A percentile compares a stretch with the other conserved stretches of the same genome.
Evolutionary conservation across 805 yeast genomes (phyloP).

Genomic region (Teunomyces funiuensis): DNA sequence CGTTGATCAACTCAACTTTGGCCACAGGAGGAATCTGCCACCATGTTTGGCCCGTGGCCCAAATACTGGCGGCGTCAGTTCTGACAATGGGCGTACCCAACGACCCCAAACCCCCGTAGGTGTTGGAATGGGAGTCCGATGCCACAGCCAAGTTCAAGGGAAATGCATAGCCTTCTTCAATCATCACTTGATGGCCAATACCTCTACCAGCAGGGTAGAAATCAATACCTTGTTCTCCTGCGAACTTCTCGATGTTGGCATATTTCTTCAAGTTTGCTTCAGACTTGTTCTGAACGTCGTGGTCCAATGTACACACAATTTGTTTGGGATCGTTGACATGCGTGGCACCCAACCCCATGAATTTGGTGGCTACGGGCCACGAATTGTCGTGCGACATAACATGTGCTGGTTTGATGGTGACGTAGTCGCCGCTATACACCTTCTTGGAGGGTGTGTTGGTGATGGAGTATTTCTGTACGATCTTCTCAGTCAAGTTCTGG

Average conservation of each 20-base stretch:
- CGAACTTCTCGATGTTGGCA: constrained; percentile 83
- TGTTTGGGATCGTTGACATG: constrained; percentile 82
- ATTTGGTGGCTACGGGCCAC: constrained; percentile 98
- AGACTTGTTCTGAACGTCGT: constrained; percentile 92
- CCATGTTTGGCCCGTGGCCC: constrained; percentile 99
- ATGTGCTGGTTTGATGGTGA: constrained; percentile 90
- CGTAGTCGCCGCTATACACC: constrained; percentile 91
- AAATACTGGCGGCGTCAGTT: constrained; percentile 97
- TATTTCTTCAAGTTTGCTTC: constrained; percentile 89
- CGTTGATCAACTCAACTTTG: constrained; percentile 79
- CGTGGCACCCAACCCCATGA: constrained; percentile 90
- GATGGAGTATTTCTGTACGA: constrained; percentile 90
- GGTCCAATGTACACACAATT: constrained; percentile 94
- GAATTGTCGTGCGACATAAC: constrained; percentile 99
- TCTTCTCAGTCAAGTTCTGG: constrained; percentile 93
- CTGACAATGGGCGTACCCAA: constrained; percentile 97
- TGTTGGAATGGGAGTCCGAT: constrained; percentile 95
- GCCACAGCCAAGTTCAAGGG: constrained; percentile 94
- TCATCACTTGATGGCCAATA: constrained; percentile 98
- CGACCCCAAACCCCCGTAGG: constrained; percentile 95
- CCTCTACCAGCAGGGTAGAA: constrained; percentile 99
- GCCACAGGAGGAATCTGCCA: constrained; percentile 99
- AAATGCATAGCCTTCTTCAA: constrained; percentile 97
- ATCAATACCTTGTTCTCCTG: constrained; percentile 86
- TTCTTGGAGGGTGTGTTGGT: constrained; percentile 73